Evolutionary conservation across 768 basidiomycete species (phyloP), one percentile per base, ranked within the genome.

Genomic region (Scleroderma bovista): DNA sequence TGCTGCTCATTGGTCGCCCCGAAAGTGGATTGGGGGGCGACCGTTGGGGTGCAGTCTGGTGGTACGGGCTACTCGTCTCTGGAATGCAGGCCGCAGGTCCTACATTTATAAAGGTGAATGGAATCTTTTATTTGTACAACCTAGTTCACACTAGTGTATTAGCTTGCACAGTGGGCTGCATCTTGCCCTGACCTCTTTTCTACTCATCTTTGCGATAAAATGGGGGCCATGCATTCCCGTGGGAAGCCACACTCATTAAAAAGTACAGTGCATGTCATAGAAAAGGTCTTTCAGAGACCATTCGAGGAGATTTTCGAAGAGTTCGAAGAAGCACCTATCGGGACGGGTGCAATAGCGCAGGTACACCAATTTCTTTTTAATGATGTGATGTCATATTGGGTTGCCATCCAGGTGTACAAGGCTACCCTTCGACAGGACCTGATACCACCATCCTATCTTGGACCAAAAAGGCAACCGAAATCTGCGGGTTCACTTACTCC

Each of bases 311-410:
- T 97, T 11, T 98, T 99, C 58, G 89, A 92, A 57, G 80, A 88
- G 50, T 98, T 99, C 61, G 83, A 90, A 49, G 75, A 83, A 51
- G 73, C 64, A 6, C 94, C 96, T 4, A 95, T 99, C 46, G 96
- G 96, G n/a, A 89, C 88, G 10, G 96, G 96, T 22, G 94, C 96
- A n/a, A 96, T 99, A 54, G 96, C 95, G 17, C 96, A 99, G 71
- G 64, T 57, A 52, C 17, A 57, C 47, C 79, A 53, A 43, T 64
- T 57, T 40, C 15, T 47, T 40, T 17, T 44, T 46, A 46, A 12
- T 24, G 29, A 12, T 24, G 19, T 22, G 15, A 15, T 42, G 1
- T 20, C 23, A 34, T 50, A 44, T 23, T 32, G 32, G 41, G 20
- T 24, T 32, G 44, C 15, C 19, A 16, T 20, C 20, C 51, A 89